Evolutionary conservation across 148 eudicot genomes (phyloP).

Genomic region (Rhododendron mucronatum): DNA sequence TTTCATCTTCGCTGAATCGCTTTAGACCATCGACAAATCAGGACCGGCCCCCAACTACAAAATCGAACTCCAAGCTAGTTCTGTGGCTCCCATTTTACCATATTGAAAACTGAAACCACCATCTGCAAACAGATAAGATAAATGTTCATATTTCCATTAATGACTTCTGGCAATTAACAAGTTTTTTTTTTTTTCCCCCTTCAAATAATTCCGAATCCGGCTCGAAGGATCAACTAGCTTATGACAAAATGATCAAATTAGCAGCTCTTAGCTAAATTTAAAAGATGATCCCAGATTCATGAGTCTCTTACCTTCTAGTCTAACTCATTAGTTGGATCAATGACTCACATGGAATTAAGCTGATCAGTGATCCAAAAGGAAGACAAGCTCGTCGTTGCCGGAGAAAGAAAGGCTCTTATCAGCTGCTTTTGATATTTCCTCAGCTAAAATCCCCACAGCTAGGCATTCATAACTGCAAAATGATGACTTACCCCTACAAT

Average conservation of each 20-base stretch:
- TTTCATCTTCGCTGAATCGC: no score
- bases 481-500: neutral
- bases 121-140: neutral
- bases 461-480: conserved; percentile 8
- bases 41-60: neutral
- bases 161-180: neutral
- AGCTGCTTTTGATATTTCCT: neutral
- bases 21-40: no score
- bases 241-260: no score
- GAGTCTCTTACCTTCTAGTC: neutral
- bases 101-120: neutral
- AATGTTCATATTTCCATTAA: neutral
- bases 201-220: neutral
- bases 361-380: neutral
- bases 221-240: neutral
- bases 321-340: neutral
- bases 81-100: neutral
- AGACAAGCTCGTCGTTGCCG: neutral
- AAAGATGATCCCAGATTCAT: neutral
- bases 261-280: neutral
- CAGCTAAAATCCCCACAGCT: neutral
- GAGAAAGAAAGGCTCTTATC: neutral
- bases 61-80: neutral
- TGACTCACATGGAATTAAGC: neutral
- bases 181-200: no score